phyloP scores from a whole-genome alignment of 139 green algal species.

The Micractinium sp. region DNA sequence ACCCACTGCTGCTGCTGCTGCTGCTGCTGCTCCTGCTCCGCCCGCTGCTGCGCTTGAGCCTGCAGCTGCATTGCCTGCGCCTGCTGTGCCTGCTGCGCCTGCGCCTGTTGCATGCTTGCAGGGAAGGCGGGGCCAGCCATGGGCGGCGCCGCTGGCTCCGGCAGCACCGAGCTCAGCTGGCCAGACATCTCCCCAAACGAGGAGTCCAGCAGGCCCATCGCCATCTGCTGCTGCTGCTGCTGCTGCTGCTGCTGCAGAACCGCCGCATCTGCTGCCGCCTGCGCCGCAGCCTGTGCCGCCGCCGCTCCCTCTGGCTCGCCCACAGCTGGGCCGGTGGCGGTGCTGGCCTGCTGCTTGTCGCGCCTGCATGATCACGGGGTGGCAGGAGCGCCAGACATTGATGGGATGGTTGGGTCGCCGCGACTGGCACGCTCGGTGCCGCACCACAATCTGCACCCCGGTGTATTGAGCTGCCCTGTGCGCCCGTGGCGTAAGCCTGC shows the following conservation, averaged over 20 bases:
- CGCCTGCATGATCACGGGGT: background rate
- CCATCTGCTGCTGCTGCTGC: background rate
- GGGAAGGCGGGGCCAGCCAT: no score
- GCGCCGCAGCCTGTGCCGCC: background rate
- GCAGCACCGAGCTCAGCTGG: background rate
- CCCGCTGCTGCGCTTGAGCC: background rate
- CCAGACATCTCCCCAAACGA: background rate
- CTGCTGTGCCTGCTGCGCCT: background rate
- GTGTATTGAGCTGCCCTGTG: background rate
- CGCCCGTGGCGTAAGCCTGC: background rate
- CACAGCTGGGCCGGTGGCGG: background rate
- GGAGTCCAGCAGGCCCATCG: background rate
- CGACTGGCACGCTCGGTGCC: background rate
- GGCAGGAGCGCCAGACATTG: background rate
- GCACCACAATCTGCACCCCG: no score
- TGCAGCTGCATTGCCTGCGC: background rate
- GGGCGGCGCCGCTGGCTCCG: background rate
- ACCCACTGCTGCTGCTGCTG: constrained; percentile 31
- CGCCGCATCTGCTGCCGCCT: background rate
- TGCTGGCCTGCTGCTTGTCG: constrained; percentile 34
- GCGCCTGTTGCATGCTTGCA: background rate
- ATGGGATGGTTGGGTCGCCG: no score
- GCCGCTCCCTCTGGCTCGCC: background rate
- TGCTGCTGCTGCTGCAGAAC: background rate
- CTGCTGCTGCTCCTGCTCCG: background rate